Conservation (phyloP, 495 filamentous ascomycete species). For the Podospora tetraspora region DNA sequence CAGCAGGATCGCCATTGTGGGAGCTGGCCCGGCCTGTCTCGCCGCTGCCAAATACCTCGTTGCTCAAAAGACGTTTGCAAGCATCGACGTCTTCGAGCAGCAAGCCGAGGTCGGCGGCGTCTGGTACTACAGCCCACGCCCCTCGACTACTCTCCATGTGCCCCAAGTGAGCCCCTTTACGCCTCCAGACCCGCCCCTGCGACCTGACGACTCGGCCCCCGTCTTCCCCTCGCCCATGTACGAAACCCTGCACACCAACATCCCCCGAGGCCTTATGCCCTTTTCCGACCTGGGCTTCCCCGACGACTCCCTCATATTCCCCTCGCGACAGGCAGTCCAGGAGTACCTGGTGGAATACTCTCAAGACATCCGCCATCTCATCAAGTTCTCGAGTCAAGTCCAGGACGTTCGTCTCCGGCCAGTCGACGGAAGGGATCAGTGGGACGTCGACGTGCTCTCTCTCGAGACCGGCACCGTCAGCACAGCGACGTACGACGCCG, state of each 20-base stretch:
- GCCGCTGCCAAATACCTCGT: conserved; percentile 67
- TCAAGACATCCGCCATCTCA: conserved; percentile 49
- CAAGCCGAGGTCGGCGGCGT: conserved; percentile 67
- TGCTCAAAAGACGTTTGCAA: conserved; percentile 64
- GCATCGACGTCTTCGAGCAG: conserved; percentile 78
- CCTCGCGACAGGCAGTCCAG: conserved; percentile 59
- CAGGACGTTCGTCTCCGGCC: conserved; percentile 29
- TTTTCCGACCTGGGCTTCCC: conserved; percentile 69
- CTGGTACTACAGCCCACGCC: conserved; percentile 66
- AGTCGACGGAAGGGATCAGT: conserved; percentile 33
- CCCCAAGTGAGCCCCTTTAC: conserved; percentile 40
- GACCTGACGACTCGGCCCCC: conserved; percentile 27
- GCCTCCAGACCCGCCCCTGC: conserved; percentile 38
- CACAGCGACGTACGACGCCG: conserved; percentile 63
- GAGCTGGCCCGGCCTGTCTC: conserved; percentile 65
- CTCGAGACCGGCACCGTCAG: conserved; percentile 33
- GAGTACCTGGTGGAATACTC: conserved; percentile 73
- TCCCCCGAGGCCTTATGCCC: conserved; percentile 75
- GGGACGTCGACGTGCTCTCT: conserved; percentile 50
- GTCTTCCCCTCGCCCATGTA: conserved; percentile 72
- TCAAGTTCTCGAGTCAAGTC: conserved; percentile 42
- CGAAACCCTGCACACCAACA: conserved; percentile 76
- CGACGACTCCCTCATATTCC: conserved; percentile 60
- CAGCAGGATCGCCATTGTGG: conserved; percentile 58
- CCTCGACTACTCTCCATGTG: conserved; percentile 28